Evolutionary conservation across 805 yeast genomes (phyloP).

Genomic region (Hanseniaspora hatyaiensis): DNA sequence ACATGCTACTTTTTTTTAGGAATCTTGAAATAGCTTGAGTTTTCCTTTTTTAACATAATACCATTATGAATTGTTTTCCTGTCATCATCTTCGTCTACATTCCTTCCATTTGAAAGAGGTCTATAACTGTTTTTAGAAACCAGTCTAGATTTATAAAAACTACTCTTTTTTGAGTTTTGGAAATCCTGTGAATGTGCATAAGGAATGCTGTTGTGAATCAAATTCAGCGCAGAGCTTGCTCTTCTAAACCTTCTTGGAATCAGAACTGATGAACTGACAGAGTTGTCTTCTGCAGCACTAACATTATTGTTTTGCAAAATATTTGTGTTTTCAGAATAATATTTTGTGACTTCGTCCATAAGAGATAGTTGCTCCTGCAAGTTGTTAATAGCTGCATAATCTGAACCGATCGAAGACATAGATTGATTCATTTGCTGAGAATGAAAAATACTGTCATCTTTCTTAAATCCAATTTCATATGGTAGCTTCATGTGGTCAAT

Average conservation of each 20-base stretch:
- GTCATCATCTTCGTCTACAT: constrained; percentile 1
- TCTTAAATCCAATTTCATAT: constrained; percentile 37
- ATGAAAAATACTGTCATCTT: neutral
- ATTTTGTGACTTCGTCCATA: constrained; percentile 12
- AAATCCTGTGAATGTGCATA: constrained; percentile 78
- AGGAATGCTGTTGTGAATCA: constrained; percentile 46
- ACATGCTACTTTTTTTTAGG: neutral
- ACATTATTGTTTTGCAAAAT: neutral
- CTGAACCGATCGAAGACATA: neutral
- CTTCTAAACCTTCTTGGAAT: constrained; percentile 17
- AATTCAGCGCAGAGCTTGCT: constrained; percentile 29
- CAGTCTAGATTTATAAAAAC: constrained; percentile 23
- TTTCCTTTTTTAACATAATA: neutral
- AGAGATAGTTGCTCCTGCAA: constrained; percentile 12
- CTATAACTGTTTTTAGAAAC: no score
- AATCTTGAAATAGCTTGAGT: neutral
- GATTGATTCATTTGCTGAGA: neutral
- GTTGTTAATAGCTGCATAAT: neutral
- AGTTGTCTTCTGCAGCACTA: neutral
- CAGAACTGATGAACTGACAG: neutral
- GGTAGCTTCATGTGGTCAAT: constrained; percentile 73
- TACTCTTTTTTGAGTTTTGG: constrained; percentile 41
- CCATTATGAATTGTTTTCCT: constrained; percentile 13
- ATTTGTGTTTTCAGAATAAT: constrained; percentile 11
- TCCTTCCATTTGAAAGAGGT: neutral